Evolutionary conservation across 495 filamentous ascomycete genomes (phyloP).

Genomic region (Choiromyces venosus): DNA sequence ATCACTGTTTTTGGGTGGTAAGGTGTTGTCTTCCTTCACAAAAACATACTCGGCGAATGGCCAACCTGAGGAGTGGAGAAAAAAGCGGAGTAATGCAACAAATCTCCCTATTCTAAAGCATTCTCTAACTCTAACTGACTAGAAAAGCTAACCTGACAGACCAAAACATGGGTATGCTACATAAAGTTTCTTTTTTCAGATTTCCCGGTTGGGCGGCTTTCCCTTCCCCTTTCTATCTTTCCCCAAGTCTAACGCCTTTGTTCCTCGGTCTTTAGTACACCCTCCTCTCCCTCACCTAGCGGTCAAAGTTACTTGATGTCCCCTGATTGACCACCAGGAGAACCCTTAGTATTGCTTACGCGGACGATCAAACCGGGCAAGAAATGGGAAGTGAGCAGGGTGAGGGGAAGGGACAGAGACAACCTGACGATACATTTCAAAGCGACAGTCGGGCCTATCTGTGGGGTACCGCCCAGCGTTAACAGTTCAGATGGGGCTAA

Average conservation of each 20-base stretch:
- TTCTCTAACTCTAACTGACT: neutral
- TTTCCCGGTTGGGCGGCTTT: neutral
- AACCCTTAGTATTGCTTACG: neutral
- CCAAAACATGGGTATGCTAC: neutral
- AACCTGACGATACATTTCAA: neutral
- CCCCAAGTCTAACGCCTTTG: neutral
- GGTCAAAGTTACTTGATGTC: neutral
- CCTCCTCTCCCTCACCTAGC: neutral
- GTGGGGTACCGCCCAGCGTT: neutral
- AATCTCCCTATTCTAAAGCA: neutral
- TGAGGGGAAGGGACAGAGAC: neutral
- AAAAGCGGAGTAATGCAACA: neutral
- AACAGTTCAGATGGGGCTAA: neutral
- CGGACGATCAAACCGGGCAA: conserved; percentile 13
- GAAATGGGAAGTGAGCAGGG: neutral
- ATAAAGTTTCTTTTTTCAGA: neutral
- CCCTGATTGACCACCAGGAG: neutral
- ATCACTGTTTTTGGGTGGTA: neutral
- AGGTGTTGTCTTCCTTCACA: neutral
- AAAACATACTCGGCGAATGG: neutral
- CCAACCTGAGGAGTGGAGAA: neutral
- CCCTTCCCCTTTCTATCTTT: neutral
- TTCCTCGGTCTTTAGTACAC: neutral
- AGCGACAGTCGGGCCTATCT: neutral
- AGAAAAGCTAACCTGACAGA: neutral